Conservation (phyloP, 2,329 filamentous ascomycete genomes). For the Hortaea sp. region DNA sequence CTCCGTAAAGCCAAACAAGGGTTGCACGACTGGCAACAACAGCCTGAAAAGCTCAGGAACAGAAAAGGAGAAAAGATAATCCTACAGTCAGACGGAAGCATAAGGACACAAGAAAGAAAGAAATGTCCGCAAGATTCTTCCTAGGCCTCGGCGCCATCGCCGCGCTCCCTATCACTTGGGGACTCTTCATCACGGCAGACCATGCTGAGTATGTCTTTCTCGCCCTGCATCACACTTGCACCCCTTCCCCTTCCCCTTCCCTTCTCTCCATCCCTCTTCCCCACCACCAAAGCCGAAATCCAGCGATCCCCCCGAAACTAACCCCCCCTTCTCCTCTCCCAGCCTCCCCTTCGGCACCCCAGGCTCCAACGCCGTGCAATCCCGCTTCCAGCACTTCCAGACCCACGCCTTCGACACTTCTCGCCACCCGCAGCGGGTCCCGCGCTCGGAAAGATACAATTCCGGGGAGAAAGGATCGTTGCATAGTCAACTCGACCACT, state of each 20-base stretch:
- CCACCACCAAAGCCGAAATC: not conserved
- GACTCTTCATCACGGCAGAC: not conserved
- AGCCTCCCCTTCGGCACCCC: not conserved
- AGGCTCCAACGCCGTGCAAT: conserved; percentile 1
- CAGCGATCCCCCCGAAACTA: not conserved
- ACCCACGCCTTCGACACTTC: not conserved
- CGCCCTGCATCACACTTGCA: not conserved
- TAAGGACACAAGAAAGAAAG: too few species aligned
- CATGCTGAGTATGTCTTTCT: not conserved
- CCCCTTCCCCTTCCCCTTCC: not conserved
- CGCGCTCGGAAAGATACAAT: too few species aligned
- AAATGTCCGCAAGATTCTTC: not conserved
- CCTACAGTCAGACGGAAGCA: too few species aligned
- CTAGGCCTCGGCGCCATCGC: not conserved
- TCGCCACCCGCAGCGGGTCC: not conserved
- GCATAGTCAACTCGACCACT: not conserved
- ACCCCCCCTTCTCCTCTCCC: not conserved
- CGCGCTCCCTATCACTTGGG: not conserved
- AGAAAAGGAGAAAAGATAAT: too few species aligned
- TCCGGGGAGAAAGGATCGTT: too few species aligned
- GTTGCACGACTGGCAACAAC: too few species aligned
- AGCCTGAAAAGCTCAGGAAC: too few species aligned
- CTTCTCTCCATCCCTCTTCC: not conserved
- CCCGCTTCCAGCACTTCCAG: conserved; percentile 4
- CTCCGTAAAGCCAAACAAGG: too few species aligned